Base-by-base conservation (phyloP, 768 basidiomycete genomes). In the Favolaschia claudopus region DNA sequence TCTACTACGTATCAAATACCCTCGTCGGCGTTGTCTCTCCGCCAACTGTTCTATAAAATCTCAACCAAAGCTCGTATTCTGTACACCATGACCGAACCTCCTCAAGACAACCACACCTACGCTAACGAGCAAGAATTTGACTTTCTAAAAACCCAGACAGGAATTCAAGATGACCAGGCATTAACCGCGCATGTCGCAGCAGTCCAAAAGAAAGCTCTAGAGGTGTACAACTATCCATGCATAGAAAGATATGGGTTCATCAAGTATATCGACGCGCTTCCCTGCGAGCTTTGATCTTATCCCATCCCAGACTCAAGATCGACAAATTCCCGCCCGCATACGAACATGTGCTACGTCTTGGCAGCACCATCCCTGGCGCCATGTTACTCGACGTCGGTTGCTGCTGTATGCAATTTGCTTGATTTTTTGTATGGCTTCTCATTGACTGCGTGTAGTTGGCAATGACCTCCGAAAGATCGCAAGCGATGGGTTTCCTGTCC, bases 381-480 rank as follows among this genome's bases (percentile, higher is more conserved):
- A 72, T 81, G 32, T 65, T 80, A 2, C 69, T 82, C 12, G 80
- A 82, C 55, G 66, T 79, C n/a, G 80, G 77, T 6, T 82, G 80
- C 57, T 79, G 78, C 58, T 80, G 80, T 82, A 29, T 52, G 72
- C 68, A 12, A 4, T 19, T 15, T 45, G 20, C 14, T 34, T 12
- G 19, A 20, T 13, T 31, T n/a, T 20, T 15, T 19, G 25, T 20
- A n/a, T 34, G n/a, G 20, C 33, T 9, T 5, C 25, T 20, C 5
- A 13, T 42, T 45, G 24, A 38, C 10, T 15, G n/a, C 2, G 14
- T 27, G n/a, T 22, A 82, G 80, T 80, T 58, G 80, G 79, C 3
- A 77, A 75, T 39, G 79, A 78, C 54, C 42, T 72, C 10, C 59
- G 79, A 19, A 79, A 78, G 60, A 73, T 70, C 3, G 75, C 76